Conservation (phyloP, 495 filamentous ascomycete genomes). For the Lindgomyces ingoldianus region DNA sequence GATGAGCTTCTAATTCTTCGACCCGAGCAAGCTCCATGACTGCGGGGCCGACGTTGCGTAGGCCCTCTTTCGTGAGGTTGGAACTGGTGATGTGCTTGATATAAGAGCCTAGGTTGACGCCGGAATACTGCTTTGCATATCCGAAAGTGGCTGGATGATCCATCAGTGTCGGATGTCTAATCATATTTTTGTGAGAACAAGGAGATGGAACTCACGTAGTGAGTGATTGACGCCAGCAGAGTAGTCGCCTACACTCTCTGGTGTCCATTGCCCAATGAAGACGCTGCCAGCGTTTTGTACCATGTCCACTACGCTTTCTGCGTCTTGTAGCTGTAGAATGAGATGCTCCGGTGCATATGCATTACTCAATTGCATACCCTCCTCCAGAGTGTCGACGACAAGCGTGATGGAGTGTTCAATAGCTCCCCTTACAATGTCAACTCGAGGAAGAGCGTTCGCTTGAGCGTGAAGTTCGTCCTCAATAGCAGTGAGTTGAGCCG, state of each 20-base stretch:
- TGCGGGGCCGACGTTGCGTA: conserved; percentile 77
- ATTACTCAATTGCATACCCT: conserved; percentile 88
- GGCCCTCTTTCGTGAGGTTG: conserved; percentile 79
- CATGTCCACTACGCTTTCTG: conserved; percentile 67
- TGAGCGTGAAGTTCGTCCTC: conserved; percentile 89
- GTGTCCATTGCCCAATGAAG: conserved; percentile 93
- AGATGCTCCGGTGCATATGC: conserved; percentile 96
- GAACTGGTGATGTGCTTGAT: conserved; percentile 95
- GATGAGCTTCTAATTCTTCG: conserved; percentile 92
- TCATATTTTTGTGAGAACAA: not conserved
- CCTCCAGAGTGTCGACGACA: conserved; percentile 72
- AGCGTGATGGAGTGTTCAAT: conserved; percentile 90
- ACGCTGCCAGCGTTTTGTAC: conserved; percentile 96
- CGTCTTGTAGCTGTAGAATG: conserved; percentile 81
- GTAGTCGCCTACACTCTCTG: conserved; percentile 96
- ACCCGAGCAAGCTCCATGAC: conserved; percentile 94
- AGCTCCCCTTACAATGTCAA: conserved; percentile 90
- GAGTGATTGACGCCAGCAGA: conserved; percentile 97
- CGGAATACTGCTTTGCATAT: conserved; percentile 96
- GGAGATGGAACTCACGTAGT: conserved; percentile 68
- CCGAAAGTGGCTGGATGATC: conserved; percentile 79
- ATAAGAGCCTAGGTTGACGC: conserved; percentile 92
- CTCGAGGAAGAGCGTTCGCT: conserved; percentile 82
- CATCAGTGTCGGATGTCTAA: not conserved
- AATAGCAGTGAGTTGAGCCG: conserved; percentile 71